Evolutionary conservation across 225 moss, liverwort and hornwort genomes (phyloP).

Genomic region (Lunularia cruciata): DNA sequence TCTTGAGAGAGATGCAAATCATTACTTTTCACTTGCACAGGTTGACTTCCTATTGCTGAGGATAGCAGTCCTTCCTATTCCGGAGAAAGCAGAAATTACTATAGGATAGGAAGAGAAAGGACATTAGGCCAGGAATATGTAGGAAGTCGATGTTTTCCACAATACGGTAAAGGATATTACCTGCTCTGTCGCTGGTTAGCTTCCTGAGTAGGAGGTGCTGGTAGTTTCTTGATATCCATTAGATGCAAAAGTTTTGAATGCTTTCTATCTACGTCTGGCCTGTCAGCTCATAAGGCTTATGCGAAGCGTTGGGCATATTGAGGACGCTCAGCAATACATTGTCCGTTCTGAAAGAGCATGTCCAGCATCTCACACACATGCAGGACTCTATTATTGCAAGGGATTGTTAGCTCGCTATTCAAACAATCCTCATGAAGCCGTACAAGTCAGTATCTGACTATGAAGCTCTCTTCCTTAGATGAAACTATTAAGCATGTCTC

Average conservation of each 20-base stretch:
- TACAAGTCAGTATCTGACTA: slow-evolving; percentile 51
- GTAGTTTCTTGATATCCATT: too few species aligned
- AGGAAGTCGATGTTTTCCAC: not conserved
- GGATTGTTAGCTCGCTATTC: slow-evolving; percentile 70
- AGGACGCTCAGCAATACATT: slow-evolving; percentile 60
- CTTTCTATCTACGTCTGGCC: not conserved
- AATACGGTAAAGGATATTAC: not conserved
- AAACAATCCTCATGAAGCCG: slow-evolving; percentile 63
- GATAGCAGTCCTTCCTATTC: too few species aligned
- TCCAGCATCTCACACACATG: slow-evolving; percentile 42
- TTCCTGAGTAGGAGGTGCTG: not conserved
- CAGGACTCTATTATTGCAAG: slow-evolving; percentile 80
- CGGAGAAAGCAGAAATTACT: too few species aligned
- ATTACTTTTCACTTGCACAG: slow-evolving; percentile 72
- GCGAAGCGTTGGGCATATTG: slow-evolving; percentile 57
- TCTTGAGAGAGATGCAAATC: slow-evolving; percentile 72
- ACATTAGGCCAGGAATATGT: not conserved
- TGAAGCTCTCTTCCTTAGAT: too few species aligned
- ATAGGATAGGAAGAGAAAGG: not conserved
- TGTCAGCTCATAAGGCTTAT: slow-evolving; percentile 69
- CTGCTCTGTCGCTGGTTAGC: not conserved
- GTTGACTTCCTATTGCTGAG: too few species aligned
- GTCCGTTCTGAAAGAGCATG: slow-evolving; percentile 50
- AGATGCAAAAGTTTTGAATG: not conserved
- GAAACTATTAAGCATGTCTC: too few species aligned